phyloP scores from a whole-genome alignment of 768 basidiomycete genomes.

The Psilocybe tampanensis region DNA sequence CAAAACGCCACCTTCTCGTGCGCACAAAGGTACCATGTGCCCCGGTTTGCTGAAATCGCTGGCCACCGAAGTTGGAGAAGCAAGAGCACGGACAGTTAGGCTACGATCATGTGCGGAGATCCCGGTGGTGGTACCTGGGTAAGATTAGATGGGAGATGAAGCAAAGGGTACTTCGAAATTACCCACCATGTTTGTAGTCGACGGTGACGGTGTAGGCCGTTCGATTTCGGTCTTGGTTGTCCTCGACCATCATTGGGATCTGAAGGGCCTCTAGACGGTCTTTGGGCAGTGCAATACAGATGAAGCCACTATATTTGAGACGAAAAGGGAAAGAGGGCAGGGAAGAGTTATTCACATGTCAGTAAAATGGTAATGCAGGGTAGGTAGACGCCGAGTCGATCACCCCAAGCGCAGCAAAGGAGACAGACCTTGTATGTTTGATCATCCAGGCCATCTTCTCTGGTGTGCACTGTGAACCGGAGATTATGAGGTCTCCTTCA shows the following conservation, averaged over 20 bases:
- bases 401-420: conserved; percentile 1
- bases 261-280: conserved; percentile 75
- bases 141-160: conserved; percentile 15
- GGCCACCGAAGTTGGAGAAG: conserved; percentile 53
- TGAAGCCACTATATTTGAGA: conserved; percentile 73
- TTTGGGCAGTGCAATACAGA: conserved; percentile 84
- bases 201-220: conserved; percentile 97
- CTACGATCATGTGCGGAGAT: conserved; percentile 97
- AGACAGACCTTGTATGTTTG: conserved; percentile 83
- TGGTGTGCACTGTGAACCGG: conserved; percentile 81
- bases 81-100: conserved; percentile 83
- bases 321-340: background rate
- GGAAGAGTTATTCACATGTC: conserved; percentile 25
- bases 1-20: conserved; percentile 82
- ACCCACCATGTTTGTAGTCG: conserved; percentile 85
- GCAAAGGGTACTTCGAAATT: conserved; percentile 4
- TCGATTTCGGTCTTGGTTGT: conserved; percentile 86
- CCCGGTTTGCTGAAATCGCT: conserved; percentile 90
- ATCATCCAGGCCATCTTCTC: conserved; percentile 99
- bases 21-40: conserved; percentile 92
- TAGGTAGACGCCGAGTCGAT: conserved; percentile 15
- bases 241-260: conserved; percentile 93
- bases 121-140: conserved; percentile 85
- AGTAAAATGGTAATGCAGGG: conserved; percentile 15
- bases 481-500: conserved; percentile 94